These are phyloP conservation scores for Verticillium isaacii DNA, from an alignment of 2,329 filamentous ascomycete species.

Conservation along the genomic window DNA sequence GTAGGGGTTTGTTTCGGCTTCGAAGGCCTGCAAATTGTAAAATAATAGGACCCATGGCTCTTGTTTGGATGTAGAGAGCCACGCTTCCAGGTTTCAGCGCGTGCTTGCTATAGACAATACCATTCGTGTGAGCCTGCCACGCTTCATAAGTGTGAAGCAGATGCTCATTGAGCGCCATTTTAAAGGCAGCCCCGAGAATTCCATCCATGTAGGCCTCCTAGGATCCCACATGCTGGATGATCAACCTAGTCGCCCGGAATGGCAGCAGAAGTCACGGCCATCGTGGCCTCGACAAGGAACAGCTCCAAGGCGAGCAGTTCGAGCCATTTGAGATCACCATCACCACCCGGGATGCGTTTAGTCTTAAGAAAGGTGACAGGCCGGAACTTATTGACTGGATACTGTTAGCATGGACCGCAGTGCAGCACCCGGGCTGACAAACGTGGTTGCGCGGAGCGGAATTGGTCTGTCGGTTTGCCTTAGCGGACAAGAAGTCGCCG, in stretches of 20 bases:
- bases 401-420: not conserved
- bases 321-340: conserved; percentile 10
- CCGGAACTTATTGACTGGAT: not conserved
- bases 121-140: conserved; percentile 5
- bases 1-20: not conserved
- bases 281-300: conserved; percentile 17
- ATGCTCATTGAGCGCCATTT: conserved; percentile 5
- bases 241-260: not conserved
- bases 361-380: not conserved
- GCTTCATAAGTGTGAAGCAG: not conserved
- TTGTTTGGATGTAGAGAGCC: too few relatives aligned
- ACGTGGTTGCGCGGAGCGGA: not conserved
- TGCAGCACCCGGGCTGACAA: not conserved
- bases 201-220: conserved; percentile 1
- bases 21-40: not conserved
- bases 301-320: conserved; percentile 15
- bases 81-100: too few relatives aligned
- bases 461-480: not conserved
- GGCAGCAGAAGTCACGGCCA: conserved; percentile 12
- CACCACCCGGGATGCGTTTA: not conserved
- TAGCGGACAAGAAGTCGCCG: not conserved
- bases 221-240: not conserved
- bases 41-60: too few relatives aligned
- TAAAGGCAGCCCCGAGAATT: not conserved
- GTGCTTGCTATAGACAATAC: not conserved